Evolutionary conservation across 2,329 filamentous ascomycete genomes (phyloP).

Genomic region (Hymenotorrendiella dingleyae): DNA sequence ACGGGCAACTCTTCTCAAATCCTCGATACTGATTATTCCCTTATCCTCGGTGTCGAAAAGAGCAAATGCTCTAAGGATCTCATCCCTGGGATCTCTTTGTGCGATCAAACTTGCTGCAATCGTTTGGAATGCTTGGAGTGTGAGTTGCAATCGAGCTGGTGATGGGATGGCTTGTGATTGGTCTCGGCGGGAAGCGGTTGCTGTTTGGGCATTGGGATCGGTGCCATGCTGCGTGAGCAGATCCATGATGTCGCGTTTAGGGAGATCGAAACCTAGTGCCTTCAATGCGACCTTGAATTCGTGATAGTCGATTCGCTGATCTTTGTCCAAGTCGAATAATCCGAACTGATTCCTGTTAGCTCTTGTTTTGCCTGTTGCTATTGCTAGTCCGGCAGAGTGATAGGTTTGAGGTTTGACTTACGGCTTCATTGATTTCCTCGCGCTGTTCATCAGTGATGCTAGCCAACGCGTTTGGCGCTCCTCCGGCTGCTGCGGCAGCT

Average conservation of each 20-base stretch:
- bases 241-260: slow-evolving; percentile 76
- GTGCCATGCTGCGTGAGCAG: slow-evolving; percentile 78
- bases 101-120: slow-evolving; percentile 77
- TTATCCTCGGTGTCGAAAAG: slow-evolving; percentile 92
- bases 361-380: background rate
- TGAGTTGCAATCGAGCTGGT: slow-evolving; percentile 53
- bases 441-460: slow-evolving; percentile 79
- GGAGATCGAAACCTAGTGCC: slow-evolving; percentile 86
- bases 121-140: slow-evolving; percentile 65
- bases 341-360: slow-evolving; percentile 57
- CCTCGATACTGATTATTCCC: slow-evolving; percentile 82
- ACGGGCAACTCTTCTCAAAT: slow-evolving; percentile 78
- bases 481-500: no score
- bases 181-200: slow-evolving; percentile 44
- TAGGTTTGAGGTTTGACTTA: no score
- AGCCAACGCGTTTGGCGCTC: slow-evolving; percentile 20
- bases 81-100: slow-evolving; percentile 79
- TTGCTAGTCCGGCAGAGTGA: no score
- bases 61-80: slow-evolving; percentile 85
- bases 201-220: slow-evolving; percentile 38
- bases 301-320: slow-evolving; percentile 92
- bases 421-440: slow-evolving; percentile 90
- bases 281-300: slow-evolving; percentile 96
- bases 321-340: slow-evolving; percentile 95
- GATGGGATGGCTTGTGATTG: slow-evolving; percentile 47